These are phyloP conservation scores for Backusella macrospora DNA, from an alignment of 192 early-diverging fungal species.

Conservation along the genomic window DNA sequence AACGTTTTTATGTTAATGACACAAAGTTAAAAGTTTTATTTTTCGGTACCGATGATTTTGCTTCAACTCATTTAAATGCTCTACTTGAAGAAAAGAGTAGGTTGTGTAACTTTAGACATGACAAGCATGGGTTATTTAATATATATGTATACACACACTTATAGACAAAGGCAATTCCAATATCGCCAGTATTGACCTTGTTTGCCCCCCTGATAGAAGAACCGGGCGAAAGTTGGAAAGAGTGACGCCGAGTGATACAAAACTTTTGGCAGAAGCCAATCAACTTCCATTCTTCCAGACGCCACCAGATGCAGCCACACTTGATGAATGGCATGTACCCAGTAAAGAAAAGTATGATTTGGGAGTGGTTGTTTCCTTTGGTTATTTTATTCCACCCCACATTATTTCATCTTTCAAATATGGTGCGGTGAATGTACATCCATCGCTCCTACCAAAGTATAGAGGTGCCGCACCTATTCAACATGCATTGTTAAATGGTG, in stretches of 20 bases:
- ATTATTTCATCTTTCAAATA: conserved; percentile 70
- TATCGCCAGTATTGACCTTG: conserved; percentile 35
- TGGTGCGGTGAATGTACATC: conserved; percentile 88
- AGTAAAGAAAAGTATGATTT: conserved; percentile 65
- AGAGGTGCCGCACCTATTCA: conserved; percentile 94
- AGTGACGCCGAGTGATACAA: conserved; percentile 43
- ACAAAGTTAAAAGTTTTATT: conserved; percentile 59
- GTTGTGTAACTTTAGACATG: too few relatives aligned
- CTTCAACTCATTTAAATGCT: conserved; percentile 58
- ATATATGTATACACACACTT: conserved; percentile 35
- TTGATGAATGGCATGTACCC: conserved; percentile 55
- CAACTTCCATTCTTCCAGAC: conserved; percentile 52
- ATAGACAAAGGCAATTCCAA: conserved; percentile 35
- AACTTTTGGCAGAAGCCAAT: conserved; percentile 45
- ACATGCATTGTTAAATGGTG: conserved; percentile 78
- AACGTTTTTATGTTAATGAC: not conserved
- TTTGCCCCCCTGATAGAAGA: conserved; percentile 36
- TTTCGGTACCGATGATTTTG: conserved; percentile 90
- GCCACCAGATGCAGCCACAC: conserved; percentile 45
- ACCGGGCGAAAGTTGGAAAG: conserved; percentile 39
- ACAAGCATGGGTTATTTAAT: conserved; percentile 36
- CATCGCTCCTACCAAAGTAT: conserved; percentile 91
- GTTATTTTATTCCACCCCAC: conserved; percentile 78
- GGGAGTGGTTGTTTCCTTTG: conserved; percentile 93
- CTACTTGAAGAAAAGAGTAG: conserved; percentile 57